Base-by-base conservation (phyloP, 352 stramenopile genomes). In the Globisporangium heterothallicum region DNA sequence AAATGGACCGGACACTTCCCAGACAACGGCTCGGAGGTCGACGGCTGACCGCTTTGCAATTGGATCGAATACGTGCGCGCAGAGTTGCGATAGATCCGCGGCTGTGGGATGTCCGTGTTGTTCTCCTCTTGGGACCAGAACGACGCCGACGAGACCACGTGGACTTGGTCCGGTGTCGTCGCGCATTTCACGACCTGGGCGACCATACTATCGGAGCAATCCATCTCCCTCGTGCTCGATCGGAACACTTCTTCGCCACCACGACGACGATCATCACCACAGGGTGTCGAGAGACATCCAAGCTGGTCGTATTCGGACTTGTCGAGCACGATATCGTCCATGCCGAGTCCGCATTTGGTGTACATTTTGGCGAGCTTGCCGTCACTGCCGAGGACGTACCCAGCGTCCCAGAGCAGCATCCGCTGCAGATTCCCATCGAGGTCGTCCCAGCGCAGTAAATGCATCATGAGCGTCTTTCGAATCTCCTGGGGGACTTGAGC, bases 341-440 rank as follows among this genome's bases (percentile, higher is more conserved):
- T 84, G 7, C 27, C 50, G 21, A 77, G 44, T 3, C 59, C 66
- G 30, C 75, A 84, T 16, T 55, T 58, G 5, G 56, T 76, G 50
- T 63, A 68, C 6, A 73, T 45, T 2, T 32, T 50, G 7, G 45
- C 34, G 26, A 71, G 35, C 0, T 38, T 4, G 0, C n/a, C 34
- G 30, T 59, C 58, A 22, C 29, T 55, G n/a, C 42, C 56, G 49
- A 67, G 42, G 6, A 84, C 55, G 40, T 67, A 78, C 9, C 72
- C 71, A 4, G 64, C 48, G 46, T 84, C 70, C 70, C 71, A 84
- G n/a, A 84, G 72, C 30, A 84, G 58, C 8, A 84, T 45, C 12
- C 67, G 71, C 56, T 86, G 75, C 42, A 81, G 27, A 13, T 63
- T 82, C 13, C 70, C 68, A 16, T 65, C 61, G 16, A 84, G 53